Base-by-base conservation (phyloP, 1,284 basidiomycete genomes). In the Coriolopsis trogii region DNA sequence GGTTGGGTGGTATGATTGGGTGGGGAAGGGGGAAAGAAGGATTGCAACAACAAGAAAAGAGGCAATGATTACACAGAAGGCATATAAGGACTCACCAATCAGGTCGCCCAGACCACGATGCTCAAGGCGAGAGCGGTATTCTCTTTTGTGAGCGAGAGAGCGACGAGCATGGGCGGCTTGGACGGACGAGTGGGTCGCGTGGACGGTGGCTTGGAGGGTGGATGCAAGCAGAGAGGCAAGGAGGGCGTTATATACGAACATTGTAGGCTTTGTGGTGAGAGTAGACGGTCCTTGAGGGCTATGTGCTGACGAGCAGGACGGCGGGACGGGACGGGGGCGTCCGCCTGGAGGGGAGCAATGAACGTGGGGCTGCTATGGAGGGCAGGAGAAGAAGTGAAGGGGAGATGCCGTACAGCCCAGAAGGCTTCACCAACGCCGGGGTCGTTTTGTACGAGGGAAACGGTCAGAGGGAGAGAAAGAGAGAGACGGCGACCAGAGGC, bases 281-380 rank as follows among this genome's bases (percentile, higher is more conserved):
- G 18, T 20, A 45, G 12, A 20, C 26, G 37, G 26, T 37, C 45
- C 25, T 50, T 45, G 40, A 42, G 15, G 33, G 42, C 16, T 15
- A 28, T 18, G 47, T 60, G 62, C 62, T 64, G 63, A 51, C 42
- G 54, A 64, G 63, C 63, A 48, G 63, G 59, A 64, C 57, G 61
- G 63, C 63, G 50, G 47, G 59, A 58, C 53, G 56, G 54, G 30
- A 49, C 43, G 36, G 41, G 45, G 45, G 30, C 42, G 50, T 53
- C 53, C 59, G 60, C 59, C 59, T 59, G 48, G 56, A 41, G 38
- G 26, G 34, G 51, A 44, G 38, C 46, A 64, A 64, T 43, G 63
- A 64, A 55, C 61, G 63, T 64, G 63, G 58, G 58, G 53, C 63
- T 64, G 63, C 63, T 62, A 55, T 56, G 57, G 58, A 49, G 48